Evolutionary conservation across 768 basidiomycete species (phyloP).

Genomic region (Auriscalpium vulgare): DNA sequence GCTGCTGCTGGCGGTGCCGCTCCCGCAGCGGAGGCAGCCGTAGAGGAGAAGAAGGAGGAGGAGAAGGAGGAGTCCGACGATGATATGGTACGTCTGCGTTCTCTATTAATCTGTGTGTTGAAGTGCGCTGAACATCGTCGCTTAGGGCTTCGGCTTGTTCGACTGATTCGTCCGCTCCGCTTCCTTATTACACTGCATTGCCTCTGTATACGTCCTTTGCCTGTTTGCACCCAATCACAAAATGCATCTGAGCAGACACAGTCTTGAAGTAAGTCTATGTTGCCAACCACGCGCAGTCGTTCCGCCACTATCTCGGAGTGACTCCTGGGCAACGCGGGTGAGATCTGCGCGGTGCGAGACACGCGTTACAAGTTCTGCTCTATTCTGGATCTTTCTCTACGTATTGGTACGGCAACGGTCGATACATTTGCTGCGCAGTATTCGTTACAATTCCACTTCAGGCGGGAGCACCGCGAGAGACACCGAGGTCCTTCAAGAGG

Average conservation of each 20-base stretch:
- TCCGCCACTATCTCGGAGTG: no score
- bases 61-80: conserved; percentile 87
- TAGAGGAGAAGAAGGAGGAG: conserved; percentile 74
- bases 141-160: conserved; percentile 93
- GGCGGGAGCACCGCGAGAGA: conserved; percentile 3
- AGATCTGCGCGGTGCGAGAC: no score
- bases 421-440: no score
- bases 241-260: no score
- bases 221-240: no score
- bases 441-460: background rate
- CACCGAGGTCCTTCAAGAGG: conserved; percentile 19
- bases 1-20: conserved; percentile 50
- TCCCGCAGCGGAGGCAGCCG: conserved; percentile 61
- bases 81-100: conserved; percentile 59
- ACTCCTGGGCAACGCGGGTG: no score
- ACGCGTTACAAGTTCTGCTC: no score
- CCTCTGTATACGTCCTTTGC: no score
- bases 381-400: no score
- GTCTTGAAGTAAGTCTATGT: no score
- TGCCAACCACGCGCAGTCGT: no score
- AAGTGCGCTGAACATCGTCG: background rate
- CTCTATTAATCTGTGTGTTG: background rate
- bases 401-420: no score
- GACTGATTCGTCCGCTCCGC: conserved; percentile 45
- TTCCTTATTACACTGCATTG: background rate